A percentile compares a stretch with the other conserved stretches of the same genome.
These are phyloP conservation scores for Phytopythium montanum DNA, from an alignment of 352 stramenopile genomes.

Conservation along the genomic window DNA sequence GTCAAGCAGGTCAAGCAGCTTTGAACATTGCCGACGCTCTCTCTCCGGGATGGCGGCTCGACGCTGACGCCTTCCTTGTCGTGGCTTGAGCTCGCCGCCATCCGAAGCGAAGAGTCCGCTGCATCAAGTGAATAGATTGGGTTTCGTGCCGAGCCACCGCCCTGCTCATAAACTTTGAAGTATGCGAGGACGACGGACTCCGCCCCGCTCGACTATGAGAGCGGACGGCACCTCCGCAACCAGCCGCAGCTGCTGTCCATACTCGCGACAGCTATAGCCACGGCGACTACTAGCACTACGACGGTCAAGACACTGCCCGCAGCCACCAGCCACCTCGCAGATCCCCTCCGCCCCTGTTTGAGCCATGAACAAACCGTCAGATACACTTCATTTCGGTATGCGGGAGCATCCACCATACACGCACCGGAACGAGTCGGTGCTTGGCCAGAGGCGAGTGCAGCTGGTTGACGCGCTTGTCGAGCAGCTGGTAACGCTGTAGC, in stretches of 20 bases:
- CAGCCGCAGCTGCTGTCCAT: conserved; percentile 35
- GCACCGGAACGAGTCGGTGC: conserved; percentile 33
- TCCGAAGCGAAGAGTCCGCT: background rate
- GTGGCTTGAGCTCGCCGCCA: background rate
- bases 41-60: no score
- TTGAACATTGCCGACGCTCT: no score
- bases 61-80: no score
- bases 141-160: background rate
- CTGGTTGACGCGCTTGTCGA: conserved; percentile 61
- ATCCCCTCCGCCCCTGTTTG: conserved; percentile 26
- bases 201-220: conserved; percentile 31
- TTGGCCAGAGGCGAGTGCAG: conserved; percentile 44
- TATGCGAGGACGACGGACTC: background rate
- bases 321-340: conserved; percentile 20
- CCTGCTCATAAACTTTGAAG: background rate
- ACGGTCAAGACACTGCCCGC: conserved; percentile 11
- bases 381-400: no score
- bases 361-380: conserved; percentile 1
- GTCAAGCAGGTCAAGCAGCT: conserved; percentile 35
- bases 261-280: conserved; percentile 21
- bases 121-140: background rate
- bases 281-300: conserved; percentile 26
- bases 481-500: conserved; percentile 46
- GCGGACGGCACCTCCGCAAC: conserved; percentile 37
- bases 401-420: conserved; percentile 9